A percentile compares a stretch with the other conserved stretches of the same genome.
Evolutionary conservation across 2,329 filamentous ascomycete genomes (phyloP).

Genomic region (Aspergillus quadrilineatus): DNA sequence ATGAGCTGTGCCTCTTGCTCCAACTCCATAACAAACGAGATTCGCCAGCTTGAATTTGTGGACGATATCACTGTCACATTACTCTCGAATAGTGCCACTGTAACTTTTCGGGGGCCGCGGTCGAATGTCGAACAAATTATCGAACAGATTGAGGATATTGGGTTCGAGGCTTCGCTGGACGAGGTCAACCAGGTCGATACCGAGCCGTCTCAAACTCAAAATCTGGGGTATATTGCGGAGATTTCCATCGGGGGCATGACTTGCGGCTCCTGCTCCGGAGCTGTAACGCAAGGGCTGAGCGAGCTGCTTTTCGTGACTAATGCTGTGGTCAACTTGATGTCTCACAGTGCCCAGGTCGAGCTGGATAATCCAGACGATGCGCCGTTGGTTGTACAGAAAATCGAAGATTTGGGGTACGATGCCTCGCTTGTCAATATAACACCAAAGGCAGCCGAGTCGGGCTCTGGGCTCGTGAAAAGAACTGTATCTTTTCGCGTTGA

Average conservation of each 20-base stretch:
- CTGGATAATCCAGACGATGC: slow-evolving; percentile 50
- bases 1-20: slow-evolving; percentile 73
- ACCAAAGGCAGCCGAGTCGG: slow-evolving; percentile 30
- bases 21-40: slow-evolving; percentile 60
- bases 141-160: slow-evolving; percentile 51
- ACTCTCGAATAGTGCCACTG: slow-evolving; percentile 64
- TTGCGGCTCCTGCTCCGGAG: slow-evolving; percentile 55
- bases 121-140: slow-evolving; percentile 48
- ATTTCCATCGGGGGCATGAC: slow-evolving; percentile 59
- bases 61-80: slow-evolving; percentile 62
- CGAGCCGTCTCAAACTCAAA: slow-evolving; percentile 9
- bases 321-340: slow-evolving; percentile 53
- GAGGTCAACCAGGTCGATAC: slow-evolving; percentile 26
- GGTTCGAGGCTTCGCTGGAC: slow-evolving; percentile 48
- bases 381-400: slow-evolving; percentile 47
- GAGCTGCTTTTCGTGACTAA: slow-evolving; percentile 47
- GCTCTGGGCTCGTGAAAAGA: slow-evolving; percentile 41
- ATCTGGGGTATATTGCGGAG: slow-evolving; percentile 40
- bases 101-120: slow-evolving; percentile 56
- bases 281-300: slow-evolving; percentile 49
- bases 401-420: slow-evolving; percentile 65
- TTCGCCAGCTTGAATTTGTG: slow-evolving; percentile 61
- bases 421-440: slow-evolving; percentile 55
- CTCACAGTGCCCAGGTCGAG: slow-evolving; percentile 50
- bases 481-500: slow-evolving; percentile 66